Base-by-base conservation (phyloP, 176 grass and related monocot genomes). In the Rhipidocladum racemiflorum region DNA sequence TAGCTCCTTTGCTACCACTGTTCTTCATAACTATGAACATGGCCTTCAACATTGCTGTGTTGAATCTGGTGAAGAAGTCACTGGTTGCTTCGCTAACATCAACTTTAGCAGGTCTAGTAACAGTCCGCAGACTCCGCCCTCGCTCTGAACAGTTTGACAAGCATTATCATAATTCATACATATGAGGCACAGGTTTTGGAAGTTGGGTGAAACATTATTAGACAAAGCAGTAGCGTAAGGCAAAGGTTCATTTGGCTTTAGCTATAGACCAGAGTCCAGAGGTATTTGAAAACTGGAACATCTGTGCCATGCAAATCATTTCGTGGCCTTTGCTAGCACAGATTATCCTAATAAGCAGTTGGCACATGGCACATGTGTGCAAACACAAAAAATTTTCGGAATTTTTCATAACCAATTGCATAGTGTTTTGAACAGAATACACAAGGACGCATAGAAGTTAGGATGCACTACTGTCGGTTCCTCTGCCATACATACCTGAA, bases 41-140 rank as follows among this genome's bases (percentile, higher is more conserved):
- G 83, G 89, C 87, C 45, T 99, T 99, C 91, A 99, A 95, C 83
- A 93, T 99, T 82, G 91, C 92, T 76, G 24, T 90, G 68, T 85
- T 95, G 76, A 89, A 90, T 91, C 87, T 98, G 57, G 90, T 98
- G 79, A 98, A 98, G 89, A 88, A 95, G 82, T 93, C 96, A 70
- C 62, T 99, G 74, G 79, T 99, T 86, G 89, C 92, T 80, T 99
- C 92, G 3, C 64, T 95, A 72, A 88, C 92, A 77, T 43, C 89
- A 81, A 99, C 96, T 60, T 64, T 95, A 70, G 92, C 92, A 95
- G 96, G 96, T 93, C 86, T 40, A 43, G 27, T 81, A 70, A 28
- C 51, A 42, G 9, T 46, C 45, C 65, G 42, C 39, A 38, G n/a
- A n/a, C n/a, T n/a, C n/a, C n/a, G n/a, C n/a, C n/a, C 69, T 49